phyloP scores from a whole-genome alignment of 2,329 filamentous ascomycete genomes.

The Pezicula neosporulosa region DNA sequence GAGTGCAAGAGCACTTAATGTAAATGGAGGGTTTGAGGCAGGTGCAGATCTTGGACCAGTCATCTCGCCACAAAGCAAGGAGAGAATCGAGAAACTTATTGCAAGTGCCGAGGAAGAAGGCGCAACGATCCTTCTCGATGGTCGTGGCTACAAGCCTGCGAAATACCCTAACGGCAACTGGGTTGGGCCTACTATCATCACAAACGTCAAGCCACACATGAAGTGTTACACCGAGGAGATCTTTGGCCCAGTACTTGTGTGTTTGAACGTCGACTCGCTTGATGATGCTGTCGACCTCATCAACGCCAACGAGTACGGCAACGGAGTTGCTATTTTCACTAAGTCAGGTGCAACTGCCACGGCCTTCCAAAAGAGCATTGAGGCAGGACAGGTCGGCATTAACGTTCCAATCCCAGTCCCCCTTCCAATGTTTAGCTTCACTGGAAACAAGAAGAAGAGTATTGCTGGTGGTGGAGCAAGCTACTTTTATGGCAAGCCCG shows the following conservation, averaged over 20 bases:
- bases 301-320: slow-evolving; percentile 84
- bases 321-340: slow-evolving; percentile 84
- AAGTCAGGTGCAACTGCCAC: slow-evolving; percentile 72
- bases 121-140: slow-evolving; percentile 78
- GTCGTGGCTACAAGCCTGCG: slow-evolving; percentile 67
- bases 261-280: slow-evolving; percentile 72
- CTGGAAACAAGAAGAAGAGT: slow-evolving; percentile 87
- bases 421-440: slow-evolving; percentile 70
- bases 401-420: slow-evolving; percentile 74
- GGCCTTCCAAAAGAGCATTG: slow-evolving; percentile 75
- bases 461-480: slow-evolving; percentile 87
- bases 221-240: slow-evolving; percentile 83
- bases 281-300: slow-evolving; percentile 79
- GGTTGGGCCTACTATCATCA: slow-evolving; percentile 79
- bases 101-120: slow-evolving; percentile 75
- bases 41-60: slow-evolving; percentile 79
- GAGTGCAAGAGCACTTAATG: slow-evolving; percentile 67
- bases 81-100: slow-evolving; percentile 74
- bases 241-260: slow-evolving; percentile 81
- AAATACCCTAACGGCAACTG: slow-evolving; percentile 88
- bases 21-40: slow-evolving; percentile 78
- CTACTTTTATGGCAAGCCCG: slow-evolving; percentile 93
- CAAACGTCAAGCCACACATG: slow-evolving; percentile 77
- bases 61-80: slow-evolving; percentile 75
- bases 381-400: slow-evolving; percentile 82